Conservation (phyloP, 2,329 filamentous ascomycete genomes). For the Didymella lethalis region DNA sequence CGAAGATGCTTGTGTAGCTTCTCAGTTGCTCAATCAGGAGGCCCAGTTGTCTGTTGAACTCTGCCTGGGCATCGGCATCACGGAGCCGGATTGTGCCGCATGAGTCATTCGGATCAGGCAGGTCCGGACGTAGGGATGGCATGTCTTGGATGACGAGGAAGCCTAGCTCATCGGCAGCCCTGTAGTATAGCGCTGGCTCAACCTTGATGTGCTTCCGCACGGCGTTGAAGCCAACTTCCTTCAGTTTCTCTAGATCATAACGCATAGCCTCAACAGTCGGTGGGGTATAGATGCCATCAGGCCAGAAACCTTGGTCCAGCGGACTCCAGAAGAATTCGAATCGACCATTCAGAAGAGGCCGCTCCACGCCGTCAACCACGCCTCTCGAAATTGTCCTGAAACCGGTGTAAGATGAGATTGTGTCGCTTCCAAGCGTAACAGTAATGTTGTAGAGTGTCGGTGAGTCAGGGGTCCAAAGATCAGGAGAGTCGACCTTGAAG, state of each 20-base stretch:
- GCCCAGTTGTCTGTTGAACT: slow-evolving; percentile 71
- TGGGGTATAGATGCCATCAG: slow-evolving; percentile 71
- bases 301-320: slow-evolving; percentile 76
- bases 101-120: slow-evolving; percentile 23
- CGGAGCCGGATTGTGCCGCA: slow-evolving; percentile 29
- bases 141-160: slow-evolving; percentile 76
- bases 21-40: slow-evolving; percentile 69
- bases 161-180: slow-evolving; percentile 71
- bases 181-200: slow-evolving; percentile 72
- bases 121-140: slow-evolving; percentile 62
- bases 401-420: slow-evolving; percentile 70
- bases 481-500: slow-evolving; percentile 63
- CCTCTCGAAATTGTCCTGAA: slow-evolving; percentile 70
- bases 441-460: slow-evolving; percentile 72
- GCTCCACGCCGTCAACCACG: slow-evolving; percentile 64
- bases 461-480: slow-evolving; percentile 70
- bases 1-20: slow-evolving; percentile 70
- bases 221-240: slow-evolving; percentile 73
- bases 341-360: slow-evolving; percentile 72
- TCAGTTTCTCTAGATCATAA: slow-evolving; percentile 70
- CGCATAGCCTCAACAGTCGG: slow-evolving; percentile 73
- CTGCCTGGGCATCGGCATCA: slow-evolving; percentile 61
- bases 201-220: slow-evolving; percentile 77
- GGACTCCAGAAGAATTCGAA: slow-evolving; percentile 74
- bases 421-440: slow-evolving; percentile 62